Evolutionary conservation across 176 grass and related monocot genomes (phyloP), one percentile per base, ranked within the genome.

Genomic region (Hsuehochloa calcarea): DNA sequence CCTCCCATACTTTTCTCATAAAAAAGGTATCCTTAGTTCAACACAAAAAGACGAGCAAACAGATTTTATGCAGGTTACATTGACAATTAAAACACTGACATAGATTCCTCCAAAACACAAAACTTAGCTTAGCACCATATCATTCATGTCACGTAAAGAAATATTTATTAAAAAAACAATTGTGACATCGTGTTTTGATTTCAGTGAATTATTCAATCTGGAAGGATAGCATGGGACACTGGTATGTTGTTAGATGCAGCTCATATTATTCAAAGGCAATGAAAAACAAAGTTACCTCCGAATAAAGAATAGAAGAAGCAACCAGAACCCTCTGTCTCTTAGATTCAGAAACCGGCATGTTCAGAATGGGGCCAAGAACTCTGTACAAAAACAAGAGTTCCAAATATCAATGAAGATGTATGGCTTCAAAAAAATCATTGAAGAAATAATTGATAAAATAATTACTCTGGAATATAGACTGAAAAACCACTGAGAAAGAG

Each of bases 271-370:
- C 8, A 44, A 76, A 1, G 5, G 38, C 12, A 51, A 59, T 83
- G 65, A 75, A 63, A 58, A 62, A 46, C 43, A 60, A 80, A 86
- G 47, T 89, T 85, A 97, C 95, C 95, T 97, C 95, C n/a, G 95
- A 97, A 87, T 94, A 97, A 72, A 97, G 84, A 87, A 97, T 88
- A 80, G 87, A 97, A 82, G 88, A 97, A 74, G 90, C 92, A 89
- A 97, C 95, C 81, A 97, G 81, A 87, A 97, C 95, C 75, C 95
- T 83, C 43, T 97, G 95, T 88, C 95, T 89, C 90, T 92, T 97
- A 29, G 95, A 91, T 91, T 97, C 95, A 87, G 90, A 91, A 84
- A 97, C 90, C 35, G 95, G 95, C 92, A 94, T 92, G 83, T 94
- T 97, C 31, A 97, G 72, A 92, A 97, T 82, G 61, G 95, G 90